These are phyloP conservation scores for Alnus rubra DNA, from an alignment of 306 rosid species.

Conservation along the genomic window DNA sequence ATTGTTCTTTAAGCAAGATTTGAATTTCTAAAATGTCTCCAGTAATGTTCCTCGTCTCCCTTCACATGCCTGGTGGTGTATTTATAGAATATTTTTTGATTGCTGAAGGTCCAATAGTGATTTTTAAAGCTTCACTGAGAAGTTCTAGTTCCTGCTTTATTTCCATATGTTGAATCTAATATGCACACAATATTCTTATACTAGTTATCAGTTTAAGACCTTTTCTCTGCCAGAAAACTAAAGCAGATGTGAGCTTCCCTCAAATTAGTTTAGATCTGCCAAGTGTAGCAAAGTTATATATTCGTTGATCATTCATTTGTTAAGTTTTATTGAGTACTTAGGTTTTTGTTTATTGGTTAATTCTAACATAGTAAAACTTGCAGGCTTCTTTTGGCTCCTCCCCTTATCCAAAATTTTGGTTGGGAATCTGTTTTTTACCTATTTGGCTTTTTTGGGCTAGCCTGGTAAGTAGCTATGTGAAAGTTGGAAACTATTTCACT, in stretches of 20 bases:
- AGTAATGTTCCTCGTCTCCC: not conserved
- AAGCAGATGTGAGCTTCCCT: not conserved
- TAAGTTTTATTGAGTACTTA: not conserved
- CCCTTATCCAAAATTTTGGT: conserved; percentile 83
- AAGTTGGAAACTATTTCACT: conserved; percentile 1
- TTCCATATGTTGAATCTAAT: not conserved
- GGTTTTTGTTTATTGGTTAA: conserved; percentile 9
- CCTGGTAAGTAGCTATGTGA: conserved; percentile 67
- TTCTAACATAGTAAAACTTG: conserved; percentile 28
- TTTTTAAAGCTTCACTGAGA: not conserved
- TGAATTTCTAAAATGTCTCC: not conserved
- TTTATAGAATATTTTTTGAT: not conserved
- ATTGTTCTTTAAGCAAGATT: not conserved
- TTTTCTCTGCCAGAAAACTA: not conserved
- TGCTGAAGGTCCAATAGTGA: not conserved
- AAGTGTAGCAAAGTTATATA: not conserved
- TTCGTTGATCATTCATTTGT: not conserved
- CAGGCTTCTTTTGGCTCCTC: conserved; percentile 97
- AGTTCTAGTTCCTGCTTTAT: not conserved
- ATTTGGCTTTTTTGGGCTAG: conserved; percentile 76
- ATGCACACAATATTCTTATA: not conserved
- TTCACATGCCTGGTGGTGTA: not conserved
- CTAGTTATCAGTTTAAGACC: not conserved
- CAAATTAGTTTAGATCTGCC: not conserved
- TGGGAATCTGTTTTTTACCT: conserved; percentile 93